A percentile compares a stretch with the other conserved stretches of the same genome.
Evolutionary conservation across 1,139 yeast genomes (phyloP).

Genomic region (Petasospora rhodanensis): DNA sequence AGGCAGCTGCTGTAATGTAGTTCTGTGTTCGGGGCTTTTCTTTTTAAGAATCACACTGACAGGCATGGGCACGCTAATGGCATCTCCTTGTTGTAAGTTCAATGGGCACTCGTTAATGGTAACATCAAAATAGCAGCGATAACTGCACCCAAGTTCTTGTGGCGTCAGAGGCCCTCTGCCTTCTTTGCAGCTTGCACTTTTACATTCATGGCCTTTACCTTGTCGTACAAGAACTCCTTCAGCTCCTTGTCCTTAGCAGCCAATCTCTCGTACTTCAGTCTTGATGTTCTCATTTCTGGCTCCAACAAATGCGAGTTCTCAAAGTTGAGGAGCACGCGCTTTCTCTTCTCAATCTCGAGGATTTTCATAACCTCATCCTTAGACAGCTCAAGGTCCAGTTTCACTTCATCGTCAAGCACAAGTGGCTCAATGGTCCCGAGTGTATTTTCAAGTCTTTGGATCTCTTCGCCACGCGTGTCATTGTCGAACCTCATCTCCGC

Average conservation of each 20-base stretch:
- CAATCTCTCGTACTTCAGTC: conserved; percentile 38
- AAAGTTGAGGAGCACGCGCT: conserved; percentile 18
- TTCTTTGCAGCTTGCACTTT: no score
- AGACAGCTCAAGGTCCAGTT: conserved; percentile 8
- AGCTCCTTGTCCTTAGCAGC: conserved; percentile 36
- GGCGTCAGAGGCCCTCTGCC: no score
- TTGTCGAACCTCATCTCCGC: conserved; percentile 19
- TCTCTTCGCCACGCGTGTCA: conserved; percentile 9
- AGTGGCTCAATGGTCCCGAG: conserved; percentile 13
- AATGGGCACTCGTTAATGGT: no score
- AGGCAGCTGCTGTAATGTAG: no score
- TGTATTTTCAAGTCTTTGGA: conserved; percentile 12
- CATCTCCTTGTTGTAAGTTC: no score
- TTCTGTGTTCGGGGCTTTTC: no score
- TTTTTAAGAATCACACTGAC: no score
- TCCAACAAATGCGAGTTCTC: conserved; percentile 17
- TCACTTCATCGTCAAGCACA: conserved; percentile 13
- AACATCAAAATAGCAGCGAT: no score
- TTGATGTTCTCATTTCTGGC: conserved; percentile 18
- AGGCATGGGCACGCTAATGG: no score
- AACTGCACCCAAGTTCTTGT: no score
- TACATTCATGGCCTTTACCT: no score
- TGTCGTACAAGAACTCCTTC: conserved; percentile 37
- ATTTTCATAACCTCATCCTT: conserved; percentile 20
- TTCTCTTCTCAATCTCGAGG: conserved; percentile 17